Conservation (phyloP, 805 yeast species). For the Lachancea dasiensis region DNA sequence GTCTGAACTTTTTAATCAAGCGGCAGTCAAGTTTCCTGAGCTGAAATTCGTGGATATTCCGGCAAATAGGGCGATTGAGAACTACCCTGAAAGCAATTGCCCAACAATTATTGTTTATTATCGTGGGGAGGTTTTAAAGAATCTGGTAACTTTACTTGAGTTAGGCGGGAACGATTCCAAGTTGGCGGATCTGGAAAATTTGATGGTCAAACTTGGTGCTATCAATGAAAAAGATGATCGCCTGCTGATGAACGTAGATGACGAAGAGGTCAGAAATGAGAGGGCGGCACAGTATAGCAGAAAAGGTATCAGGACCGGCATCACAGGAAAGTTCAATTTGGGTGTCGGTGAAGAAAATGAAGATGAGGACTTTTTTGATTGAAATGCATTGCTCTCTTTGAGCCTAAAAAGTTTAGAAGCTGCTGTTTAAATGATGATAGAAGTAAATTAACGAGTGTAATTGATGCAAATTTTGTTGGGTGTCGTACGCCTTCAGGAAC, state of each 20-base stretch:
- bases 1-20: conserved; percentile 45
- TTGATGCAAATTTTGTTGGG: conserved; percentile 6
- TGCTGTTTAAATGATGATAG: conserved; percentile 6
- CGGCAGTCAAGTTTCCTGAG: conserved; percentile 69
- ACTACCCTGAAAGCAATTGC: conserved; percentile 83
- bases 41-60: conserved; percentile 88
- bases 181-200: conserved; percentile 62
- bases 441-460: conserved; percentile 9
- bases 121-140: conserved; percentile 72
- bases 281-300: conserved; percentile 50
- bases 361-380: conserved; percentile 45
- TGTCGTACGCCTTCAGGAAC: background rate
- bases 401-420: background rate
- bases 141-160: conserved; percentile 70
- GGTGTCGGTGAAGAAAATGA: conserved; percentile 37
- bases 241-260: conserved; percentile 53
- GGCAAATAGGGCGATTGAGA: conserved; percentile 86
- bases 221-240: conserved; percentile 64
- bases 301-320: conserved; percentile 44
- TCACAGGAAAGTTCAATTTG: conserved; percentile 26
- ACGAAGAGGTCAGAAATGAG: conserved; percentile 52
- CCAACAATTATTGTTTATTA: conserved; percentile 85
- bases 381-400: background rate
- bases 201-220: conserved; percentile 62
- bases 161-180: conserved; percentile 80